phyloP scores from a whole-genome alignment of 2,329 filamentous ascomycete species.

The Paraphoma chrysanthemicola region DNA sequence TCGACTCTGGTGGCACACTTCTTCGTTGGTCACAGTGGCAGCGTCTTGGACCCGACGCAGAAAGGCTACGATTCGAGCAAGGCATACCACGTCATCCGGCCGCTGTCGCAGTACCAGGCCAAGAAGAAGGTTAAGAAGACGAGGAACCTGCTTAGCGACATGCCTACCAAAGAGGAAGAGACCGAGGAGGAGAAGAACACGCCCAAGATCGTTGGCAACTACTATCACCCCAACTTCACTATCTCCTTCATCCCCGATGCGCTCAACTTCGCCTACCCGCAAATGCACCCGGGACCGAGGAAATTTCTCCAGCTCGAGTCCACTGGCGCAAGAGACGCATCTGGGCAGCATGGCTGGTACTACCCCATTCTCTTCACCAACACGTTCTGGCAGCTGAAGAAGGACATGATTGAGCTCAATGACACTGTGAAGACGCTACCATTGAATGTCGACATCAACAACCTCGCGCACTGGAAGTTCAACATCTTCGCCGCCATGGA shows the following conservation, averaged over 20 bases:
- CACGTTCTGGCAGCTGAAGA: slow-evolving; percentile 94
- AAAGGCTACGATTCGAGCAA: slow-evolving; percentile 74
- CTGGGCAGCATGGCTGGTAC: slow-evolving; percentile 92
- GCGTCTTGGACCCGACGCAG: slow-evolving; percentile 75
- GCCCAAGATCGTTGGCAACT: slow-evolving; percentile 78
- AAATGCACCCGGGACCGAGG: slow-evolving; percentile 74
- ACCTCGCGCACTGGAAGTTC: slow-evolving; percentile 88
- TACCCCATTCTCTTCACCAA: slow-evolving; percentile 90
- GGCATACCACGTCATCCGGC: slow-evolving; percentile 84
- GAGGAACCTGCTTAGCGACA: slow-evolving; percentile 75
- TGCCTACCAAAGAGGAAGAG: slow-evolving; percentile 56
- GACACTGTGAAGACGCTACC: slow-evolving; percentile 84
- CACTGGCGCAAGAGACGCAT: slow-evolving; percentile 80
- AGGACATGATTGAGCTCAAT: slow-evolving; percentile 91
- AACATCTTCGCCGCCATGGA: slow-evolving; percentile 84
- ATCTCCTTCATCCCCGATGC: slow-evolving; percentile 84
- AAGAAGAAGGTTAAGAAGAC: slow-evolving; percentile 92
- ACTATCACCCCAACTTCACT: slow-evolving; percentile 95
- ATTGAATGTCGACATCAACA: slow-evolving; percentile 82
- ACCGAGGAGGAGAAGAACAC: slow-evolving; percentile 59
- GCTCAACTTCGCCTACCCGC: slow-evolving; percentile 71
- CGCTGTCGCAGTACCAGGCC: slow-evolving; percentile 85
- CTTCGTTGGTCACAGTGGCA: slow-evolving; percentile 80
- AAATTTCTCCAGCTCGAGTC: slow-evolving; percentile 82
- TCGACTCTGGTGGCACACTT: slow-evolving; percentile 96